A percentile compares a stretch with the other conserved stretches of the same genome.
These are phyloP conservation scores for Xylaria sp. DNA, from an alignment of 2,329 filamentous ascomycete genomes.

Conservation along the genomic window DNA sequence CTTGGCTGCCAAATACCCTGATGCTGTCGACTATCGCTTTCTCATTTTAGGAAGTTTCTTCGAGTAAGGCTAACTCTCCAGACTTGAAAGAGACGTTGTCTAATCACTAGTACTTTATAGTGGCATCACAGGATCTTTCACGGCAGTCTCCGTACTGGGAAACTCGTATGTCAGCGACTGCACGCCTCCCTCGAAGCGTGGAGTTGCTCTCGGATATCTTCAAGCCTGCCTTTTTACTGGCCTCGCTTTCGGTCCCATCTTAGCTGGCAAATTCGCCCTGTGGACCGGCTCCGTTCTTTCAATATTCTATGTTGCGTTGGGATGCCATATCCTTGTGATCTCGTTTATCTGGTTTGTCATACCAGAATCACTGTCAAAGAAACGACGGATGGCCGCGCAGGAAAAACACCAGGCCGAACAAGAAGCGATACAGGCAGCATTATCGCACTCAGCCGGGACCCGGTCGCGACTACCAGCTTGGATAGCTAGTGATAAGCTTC, in stretches of 20 bases:
- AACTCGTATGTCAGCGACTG: conserved; percentile 93
- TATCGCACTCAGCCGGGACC: conserved; percentile 37
- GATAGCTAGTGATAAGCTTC: conserved; percentile 42
- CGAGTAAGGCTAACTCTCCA: conserved; percentile 59
- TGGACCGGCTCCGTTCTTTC: conserved; percentile 78
- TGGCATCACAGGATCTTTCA: conserved; percentile 89
- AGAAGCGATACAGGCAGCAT: conserved; percentile 47
- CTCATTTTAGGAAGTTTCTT: conserved; percentile 79
- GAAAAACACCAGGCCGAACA: conserved; percentile 70
- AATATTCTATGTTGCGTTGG: conserved; percentile 86
- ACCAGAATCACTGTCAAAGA: conserved; percentile 85
- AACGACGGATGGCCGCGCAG: conserved; percentile 75
- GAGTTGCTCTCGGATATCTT: conserved; percentile 87
- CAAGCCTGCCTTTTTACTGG: conserved; percentile 90
- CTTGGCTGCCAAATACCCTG: conserved; percentile 78
- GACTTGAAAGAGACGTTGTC: background rate
- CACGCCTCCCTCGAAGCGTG: conserved; percentile 80
- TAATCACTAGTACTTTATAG: conserved; percentile 19
- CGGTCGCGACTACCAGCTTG: conserved; percentile 40
- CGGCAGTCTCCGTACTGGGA: conserved; percentile 77
- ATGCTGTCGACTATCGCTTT: conserved; percentile 79
- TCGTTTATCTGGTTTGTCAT: conserved; percentile 75
- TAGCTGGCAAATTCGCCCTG: conserved; percentile 83
- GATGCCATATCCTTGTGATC: conserved; percentile 79
- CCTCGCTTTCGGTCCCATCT: conserved; percentile 85